Base-by-base conservation (phyloP, 768 basidiomycete genomes). In the Cystobasidium ongulense region DNA sequence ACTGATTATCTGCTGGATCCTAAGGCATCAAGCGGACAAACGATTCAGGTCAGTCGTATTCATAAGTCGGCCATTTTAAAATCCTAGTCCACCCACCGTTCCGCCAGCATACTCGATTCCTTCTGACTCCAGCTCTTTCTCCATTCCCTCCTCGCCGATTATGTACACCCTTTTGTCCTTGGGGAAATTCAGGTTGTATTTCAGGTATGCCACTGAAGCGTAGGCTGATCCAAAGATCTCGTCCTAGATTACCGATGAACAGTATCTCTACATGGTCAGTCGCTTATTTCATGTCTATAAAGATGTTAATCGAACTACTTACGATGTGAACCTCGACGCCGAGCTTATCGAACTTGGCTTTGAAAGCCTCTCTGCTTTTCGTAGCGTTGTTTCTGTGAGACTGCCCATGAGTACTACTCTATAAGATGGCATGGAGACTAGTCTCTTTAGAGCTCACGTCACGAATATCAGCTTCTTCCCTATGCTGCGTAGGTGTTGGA, bases 181-280 rank as follows among this genome's bases (percentile, higher is more conserved):
- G 11, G 92, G 90, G 75, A 99, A 85, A 72, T 91, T 89, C 77
- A 94, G 84, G 15, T 97, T 89, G 46, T 90, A 87, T 0, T 93
- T 94, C 29, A 97, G 83, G 81, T 97, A 90, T 39, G 89, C 87
- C 0, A 89, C 89, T 15, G 90, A 83, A 0, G 89, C 89, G 76
- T 90, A 98, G 1, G 93, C 95, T 5, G 95, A 98, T 64, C 94
- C 92, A 77, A 91, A 97, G 67, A 98, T 91, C 80, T 98, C 96
- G 74, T 96, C 91, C 95, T 98, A 1, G 18, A n/a, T 35, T 2
- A 66, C 29, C 1, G 15, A 17, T 23, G 74, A 13, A 10, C 21
- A 25, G 57, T 27, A n/a, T 25, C 57, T 59, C 4, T 27, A 54
- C n/a, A 54, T 23, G 10, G 7, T 29, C n/a, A n/a, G 27, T 7